Evolutionary conservation across 2,329 filamentous ascomycete species (phyloP), one percentile per base, ranked within the genome.

Genomic region (Ilyonectria mors-panacis): DNA sequence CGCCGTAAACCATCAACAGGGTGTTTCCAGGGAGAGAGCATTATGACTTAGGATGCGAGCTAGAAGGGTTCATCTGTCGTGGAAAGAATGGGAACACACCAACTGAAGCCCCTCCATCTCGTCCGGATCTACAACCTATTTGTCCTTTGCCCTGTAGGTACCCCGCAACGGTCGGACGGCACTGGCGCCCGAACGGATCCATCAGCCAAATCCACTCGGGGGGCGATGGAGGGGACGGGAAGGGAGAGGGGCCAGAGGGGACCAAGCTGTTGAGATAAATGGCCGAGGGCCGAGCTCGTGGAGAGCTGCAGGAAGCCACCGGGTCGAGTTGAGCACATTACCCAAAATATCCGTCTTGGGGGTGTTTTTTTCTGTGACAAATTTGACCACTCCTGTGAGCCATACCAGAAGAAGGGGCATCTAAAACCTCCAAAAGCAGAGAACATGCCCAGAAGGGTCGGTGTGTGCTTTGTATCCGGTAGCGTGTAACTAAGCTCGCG

Each of bases 151-250:
- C 61, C 50, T 70, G 60, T 62, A 65, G 28, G 66, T 71, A 74
- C 73, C 74, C 74, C 74, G 73, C 73, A 76, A 72, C 68, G 74
- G 73, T 75, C 70, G 66, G 70, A 64, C 70, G 74, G 73, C 67
- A 73, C 65, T 73, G 73, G 71, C 65, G 72, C 63, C 69, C 67
- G 69, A 68, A 74, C 51, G 72, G 62, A 66, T 70, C 73, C 69
- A 72, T 63, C 59, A 70, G 51, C 54, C 33, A 70, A 66, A 63
- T 65, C 63, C 61, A 65, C 63, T 59, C 53, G 45, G 39, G 56
- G 48, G 69, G 66, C 63, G 59, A 64, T 35, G 44, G 37, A 62
- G 66, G 58, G 50, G 60, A 59, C 56, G 51, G 45, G 51, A 60
- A 35, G 45, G 50, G 48, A 50, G 45, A 33, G 57, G 51, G 50